Evolutionary conservation across 2,329 filamentous ascomycete species (phyloP), one percentile per base, ranked within the genome.

Genomic region (Zalaria obscura): DNA sequence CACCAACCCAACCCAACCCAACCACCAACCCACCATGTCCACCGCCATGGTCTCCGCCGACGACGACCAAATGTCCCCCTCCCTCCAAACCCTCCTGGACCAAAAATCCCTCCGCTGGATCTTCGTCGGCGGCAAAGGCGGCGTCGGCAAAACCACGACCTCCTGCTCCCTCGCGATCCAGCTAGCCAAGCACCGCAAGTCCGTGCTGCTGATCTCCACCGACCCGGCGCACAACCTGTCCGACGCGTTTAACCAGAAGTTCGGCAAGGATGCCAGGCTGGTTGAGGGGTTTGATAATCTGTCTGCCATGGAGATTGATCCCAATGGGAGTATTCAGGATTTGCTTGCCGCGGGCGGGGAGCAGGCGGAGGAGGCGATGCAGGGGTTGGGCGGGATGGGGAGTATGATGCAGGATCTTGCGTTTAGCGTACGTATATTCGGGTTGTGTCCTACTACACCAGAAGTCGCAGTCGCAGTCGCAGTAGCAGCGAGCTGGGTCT

Each of bases 371-470:
- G 83, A 87, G 50, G 78, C 78, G 34, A 78, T 84, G 68, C 75
- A 73, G 39, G 80, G 79, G 6, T 54, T 79, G 46, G 68, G 71
- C 10, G 77, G 75, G 3, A 78, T 95, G 67, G 88, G 89, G 26
- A 83, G 82, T 52, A 95, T 96, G 88, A 94, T 96, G 83, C 91
- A 98, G 66, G 91, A 98, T 63, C 71, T 98, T 50, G 91, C 91
- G 0, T 95, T 96, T 64, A 88, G 85, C 50, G 87, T 93, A 66
- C 47, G 80, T n/a, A n/a, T n/a, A n/a, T n/a, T n/a, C n/a, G n/a
- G n/a, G n/a, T n/a, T 25, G 29, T 27, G 42, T 48, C 35, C 35
- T 28, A 40, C 34, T 38, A 6, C 31, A n/a, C n/a, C n/a, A n/a
- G n/a, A n/a, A n/a, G n/a, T n/a, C n/a, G n/a, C n/a, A n/a, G n/a